phyloP scores from a whole-genome alignment of 345 rosid species.

The Erysimum cheiranthoides region DNA sequence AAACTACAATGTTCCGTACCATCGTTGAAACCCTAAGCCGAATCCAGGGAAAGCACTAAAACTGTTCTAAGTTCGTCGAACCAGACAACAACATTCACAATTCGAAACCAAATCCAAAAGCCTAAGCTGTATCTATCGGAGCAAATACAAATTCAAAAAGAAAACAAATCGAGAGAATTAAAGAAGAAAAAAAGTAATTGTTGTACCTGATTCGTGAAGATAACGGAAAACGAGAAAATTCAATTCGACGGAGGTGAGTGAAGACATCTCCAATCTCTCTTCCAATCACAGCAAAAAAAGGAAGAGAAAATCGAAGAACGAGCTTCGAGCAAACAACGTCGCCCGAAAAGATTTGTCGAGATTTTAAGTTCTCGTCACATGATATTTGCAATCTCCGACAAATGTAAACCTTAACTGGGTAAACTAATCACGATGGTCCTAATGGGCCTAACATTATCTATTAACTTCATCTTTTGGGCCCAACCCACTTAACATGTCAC shows the following conservation, averaged over 20 bases:
- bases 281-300: neutral
- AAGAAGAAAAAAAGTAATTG: neutral
- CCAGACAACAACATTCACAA: slow-evolving; percentile 18
- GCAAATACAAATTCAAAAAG: slow-evolving; percentile 37
- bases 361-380: slow-evolving; percentile 4
- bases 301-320: neutral
- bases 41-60: neutral
- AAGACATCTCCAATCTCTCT: slow-evolving; percentile 51
- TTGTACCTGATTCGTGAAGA: slow-evolving; percentile 89
- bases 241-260: slow-evolving; percentile 81
- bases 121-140: slow-evolving; percentile 8
- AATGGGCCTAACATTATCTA: slow-evolving; percentile 25
- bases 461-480: neutral
- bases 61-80: neutral
- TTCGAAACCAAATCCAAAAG: slow-evolving; percentile 23
- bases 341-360: slow-evolving; percentile 9
- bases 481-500: neutral
- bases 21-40: slow-evolving; percentile 33
- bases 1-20: neutral
- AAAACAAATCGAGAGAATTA: neutral
- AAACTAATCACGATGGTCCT: neutral
- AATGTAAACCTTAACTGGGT: neutral
- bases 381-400: slow-evolving; percentile 1
- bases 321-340: slow-evolving; percentile 13
- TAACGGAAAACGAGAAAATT: slow-evolving; percentile 93